These are phyloP conservation scores for Phylloporus rhodoxanthus DNA, from an alignment of 768 basidiomycete species.

Conservation along the genomic window DNA sequence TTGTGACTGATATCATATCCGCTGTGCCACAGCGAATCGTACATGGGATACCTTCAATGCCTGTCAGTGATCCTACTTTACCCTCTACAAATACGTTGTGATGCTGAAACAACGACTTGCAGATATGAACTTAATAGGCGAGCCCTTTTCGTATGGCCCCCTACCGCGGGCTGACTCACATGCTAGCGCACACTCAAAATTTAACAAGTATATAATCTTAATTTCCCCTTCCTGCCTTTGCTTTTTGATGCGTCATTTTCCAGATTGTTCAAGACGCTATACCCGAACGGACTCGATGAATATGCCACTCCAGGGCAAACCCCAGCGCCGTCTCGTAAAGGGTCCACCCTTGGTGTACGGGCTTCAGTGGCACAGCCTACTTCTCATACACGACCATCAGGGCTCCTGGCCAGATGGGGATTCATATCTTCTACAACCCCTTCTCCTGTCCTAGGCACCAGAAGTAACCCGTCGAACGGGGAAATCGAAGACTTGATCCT, in stretches of 20 bases:
- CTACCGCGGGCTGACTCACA: constrained; percentile 18
- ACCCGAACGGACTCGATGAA: constrained; percentile 52
- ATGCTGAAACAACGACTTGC: constrained; percentile 9
- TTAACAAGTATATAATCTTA: constrained; percentile 48
- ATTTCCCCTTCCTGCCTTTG: not conserved
- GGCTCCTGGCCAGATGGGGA: constrained; percentile 38
- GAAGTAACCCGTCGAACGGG: constrained; percentile 37
- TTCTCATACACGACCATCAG: constrained; percentile 16
- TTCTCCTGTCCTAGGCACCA: constrained; percentile 16
- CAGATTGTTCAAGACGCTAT: constrained; percentile 62
- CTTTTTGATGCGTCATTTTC: constrained; percentile 1
- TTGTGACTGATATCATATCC: constrained; percentile 1
- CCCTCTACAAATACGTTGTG: not conserved
- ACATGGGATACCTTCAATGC: constrained; percentile 75
- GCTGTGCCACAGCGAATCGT: constrained; percentile 50
- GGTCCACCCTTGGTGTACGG: constrained; percentile 21
- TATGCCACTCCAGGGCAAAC: constrained; percentile 36
- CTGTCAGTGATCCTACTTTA: constrained; percentile 40
- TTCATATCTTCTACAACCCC: constrained; percentile 10
- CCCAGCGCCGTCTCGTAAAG: constrained; percentile 32
- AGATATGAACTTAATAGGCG: constrained; percentile 53
- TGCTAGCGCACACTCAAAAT: constrained; percentile 61
- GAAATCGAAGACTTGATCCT: constrained; percentile 68
- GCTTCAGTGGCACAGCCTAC: constrained; percentile 16
- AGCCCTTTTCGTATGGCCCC: constrained; percentile 11